Evolutionary conservation across 1,284 basidiomycete genomes (phyloP).

Genomic region (Apiotrichum veenhuisii): DNA sequence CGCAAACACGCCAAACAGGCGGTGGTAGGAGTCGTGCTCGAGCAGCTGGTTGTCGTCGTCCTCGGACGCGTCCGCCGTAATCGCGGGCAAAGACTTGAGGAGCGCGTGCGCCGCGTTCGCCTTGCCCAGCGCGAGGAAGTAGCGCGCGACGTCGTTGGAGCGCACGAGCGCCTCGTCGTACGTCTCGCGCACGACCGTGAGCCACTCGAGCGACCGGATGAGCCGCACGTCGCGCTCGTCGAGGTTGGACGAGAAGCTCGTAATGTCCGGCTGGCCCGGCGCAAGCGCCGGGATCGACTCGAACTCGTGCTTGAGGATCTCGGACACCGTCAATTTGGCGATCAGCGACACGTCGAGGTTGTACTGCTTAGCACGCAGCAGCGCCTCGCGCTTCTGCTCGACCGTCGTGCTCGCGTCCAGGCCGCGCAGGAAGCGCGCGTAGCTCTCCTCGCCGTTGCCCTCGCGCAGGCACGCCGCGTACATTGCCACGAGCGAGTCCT

Average conservation of each 20-base stretch:
- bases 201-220: slow-evolving; percentile 89
- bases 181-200: slow-evolving; percentile 71
- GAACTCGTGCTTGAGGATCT: slow-evolving; percentile 69
- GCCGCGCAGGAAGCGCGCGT: slow-evolving; percentile 80
- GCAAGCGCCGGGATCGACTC: slow-evolving; percentile 46
- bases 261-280: slow-evolving; percentile 53
- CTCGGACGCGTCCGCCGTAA: slow-evolving; percentile 12
- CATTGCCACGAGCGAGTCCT: slow-evolving; percentile 83
- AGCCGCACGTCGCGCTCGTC: slow-evolving; percentile 60
- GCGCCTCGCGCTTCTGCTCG: slow-evolving; percentile 65
- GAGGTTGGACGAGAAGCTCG: slow-evolving; percentile 50
- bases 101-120: slow-evolving; percentile 66
- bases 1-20: slow-evolving; percentile 36
- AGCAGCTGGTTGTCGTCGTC: slow-evolving; percentile 21
- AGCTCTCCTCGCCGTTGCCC: slow-evolving; percentile 80
- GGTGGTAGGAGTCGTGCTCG: slow-evolving; percentile 33
- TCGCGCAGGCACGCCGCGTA: slow-evolving; percentile 90
- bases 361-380: slow-evolving; percentile 75
- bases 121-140: slow-evolving; percentile 74
- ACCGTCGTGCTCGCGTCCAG: slow-evolving; percentile 68
- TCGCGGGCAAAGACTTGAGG: slow-evolving; percentile 62
- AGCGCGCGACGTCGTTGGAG: slow-evolving; percentile 76
- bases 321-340: slow-evolving; percentile 73
- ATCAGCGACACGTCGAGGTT: slow-evolving; percentile 78
- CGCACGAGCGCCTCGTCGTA: slow-evolving; percentile 74